Percentiles rank a stretch among this genome's conserved stretches.
phyloP scores from a whole-genome alignment of 75 land plant genomes.

The Chamaecyparis obtusa region DNA sequence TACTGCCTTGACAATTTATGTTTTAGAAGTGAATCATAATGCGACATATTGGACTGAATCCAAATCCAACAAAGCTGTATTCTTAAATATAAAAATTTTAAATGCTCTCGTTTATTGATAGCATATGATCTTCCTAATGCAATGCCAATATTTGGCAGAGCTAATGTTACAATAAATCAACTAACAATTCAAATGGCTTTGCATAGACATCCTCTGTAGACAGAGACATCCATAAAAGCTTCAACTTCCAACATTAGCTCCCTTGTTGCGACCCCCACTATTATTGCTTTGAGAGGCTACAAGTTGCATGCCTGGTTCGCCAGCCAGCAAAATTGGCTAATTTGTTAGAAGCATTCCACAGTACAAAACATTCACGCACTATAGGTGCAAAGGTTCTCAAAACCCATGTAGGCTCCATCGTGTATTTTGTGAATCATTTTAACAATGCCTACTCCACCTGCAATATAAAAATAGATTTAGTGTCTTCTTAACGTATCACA shows the following conservation, averaged over 20 bases:
- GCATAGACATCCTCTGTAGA: neutral
- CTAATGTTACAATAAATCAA: neutral
- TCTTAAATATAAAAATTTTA: neutral
- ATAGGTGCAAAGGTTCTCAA: constrained; percentile 42
- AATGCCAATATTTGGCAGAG: constrained; percentile 1
- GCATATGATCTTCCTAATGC: neutral
- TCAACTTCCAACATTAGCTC: neutral
- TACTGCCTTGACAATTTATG: neutral
- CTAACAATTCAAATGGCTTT: neutral
- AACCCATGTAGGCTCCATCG: constrained; percentile 54
- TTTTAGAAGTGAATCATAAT: neutral
- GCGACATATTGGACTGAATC: neutral
- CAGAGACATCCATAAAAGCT: neutral
- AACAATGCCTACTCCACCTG: constrained; percentile 53
- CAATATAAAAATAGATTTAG: neutral
- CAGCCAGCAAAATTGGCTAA: neutral
- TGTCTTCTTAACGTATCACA: neutral
- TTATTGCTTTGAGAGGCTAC: neutral
- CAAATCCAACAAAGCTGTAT: neutral
- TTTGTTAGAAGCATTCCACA: neutral
- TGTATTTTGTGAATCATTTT: constrained; percentile 39
- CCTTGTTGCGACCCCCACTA: neutral
- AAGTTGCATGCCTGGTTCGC: neutral
- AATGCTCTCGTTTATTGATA: neutral
- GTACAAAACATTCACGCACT: neutral